A percentile compares a stretch with the other conserved stretches of the same genome.
Evolutionary conservation across 148 eudicot species (phyloP).

Genomic region (Camellia lanceoleosa): DNA sequence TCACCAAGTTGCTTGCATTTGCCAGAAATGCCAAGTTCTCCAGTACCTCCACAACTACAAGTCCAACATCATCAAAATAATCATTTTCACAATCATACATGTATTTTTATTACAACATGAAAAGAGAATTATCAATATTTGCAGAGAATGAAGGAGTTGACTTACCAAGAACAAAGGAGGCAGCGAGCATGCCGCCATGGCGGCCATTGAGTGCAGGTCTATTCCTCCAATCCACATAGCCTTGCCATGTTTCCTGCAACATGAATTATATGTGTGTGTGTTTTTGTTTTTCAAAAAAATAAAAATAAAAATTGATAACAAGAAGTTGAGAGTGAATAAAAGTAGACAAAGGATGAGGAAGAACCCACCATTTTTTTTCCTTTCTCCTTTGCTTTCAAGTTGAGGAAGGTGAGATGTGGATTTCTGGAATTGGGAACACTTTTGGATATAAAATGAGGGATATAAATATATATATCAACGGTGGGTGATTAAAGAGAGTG

Average conservation of each 20-base stretch:
- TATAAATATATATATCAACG: background rate
- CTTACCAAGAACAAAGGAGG: constrained; percentile 50
- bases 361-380: constrained; percentile 14
- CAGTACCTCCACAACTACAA: constrained; percentile 55
- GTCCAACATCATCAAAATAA: no score
- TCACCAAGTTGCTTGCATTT: constrained; percentile 77
- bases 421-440: background rate
- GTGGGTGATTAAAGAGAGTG: background rate
- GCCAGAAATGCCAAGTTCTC: constrained; percentile 82
- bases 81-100: no score
- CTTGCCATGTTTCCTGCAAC: constrained; percentile 49
- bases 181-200: constrained; percentile 58
- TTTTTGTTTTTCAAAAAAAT: no score
- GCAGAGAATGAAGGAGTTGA: background rate
- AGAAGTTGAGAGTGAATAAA: background rate
- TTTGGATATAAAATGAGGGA: background rate
- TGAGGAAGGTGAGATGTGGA: background rate
- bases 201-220: constrained; percentile 41
- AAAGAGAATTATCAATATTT: no score
- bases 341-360: background rate
- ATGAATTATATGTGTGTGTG: background rate
- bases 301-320: background rate
- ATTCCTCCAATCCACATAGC: constrained; percentile 46
- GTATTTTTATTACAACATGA: no score
- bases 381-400: background rate